phyloP scores from a whole-genome alignment of 495 filamentous ascomycete genomes.

The Annulohypoxylon maeteangense region DNA sequence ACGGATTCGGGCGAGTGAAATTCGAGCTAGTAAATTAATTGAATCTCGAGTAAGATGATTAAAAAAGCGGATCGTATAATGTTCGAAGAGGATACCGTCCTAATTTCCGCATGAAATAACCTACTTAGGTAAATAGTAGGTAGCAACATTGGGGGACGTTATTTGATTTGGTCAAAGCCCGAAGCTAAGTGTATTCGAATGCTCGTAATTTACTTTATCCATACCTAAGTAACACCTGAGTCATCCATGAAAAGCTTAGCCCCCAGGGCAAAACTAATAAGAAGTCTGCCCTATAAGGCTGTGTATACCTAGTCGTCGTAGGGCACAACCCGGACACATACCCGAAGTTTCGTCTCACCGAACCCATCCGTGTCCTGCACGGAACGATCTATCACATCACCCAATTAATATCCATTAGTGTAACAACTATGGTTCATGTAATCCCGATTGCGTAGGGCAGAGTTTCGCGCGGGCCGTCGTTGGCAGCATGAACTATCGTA shows the following conservation, averaged over 20 bases:
- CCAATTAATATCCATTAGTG: background rate
- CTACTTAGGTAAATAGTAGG: background rate
- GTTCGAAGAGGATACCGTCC: background rate
- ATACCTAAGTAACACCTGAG: background rate
- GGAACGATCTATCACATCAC: background rate
- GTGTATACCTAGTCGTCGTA: background rate
- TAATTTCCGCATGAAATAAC: background rate
- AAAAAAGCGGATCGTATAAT: background rate
- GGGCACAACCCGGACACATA: background rate
- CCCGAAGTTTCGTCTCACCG: background rate
- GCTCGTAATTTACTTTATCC: background rate
- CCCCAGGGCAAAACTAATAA: background rate
- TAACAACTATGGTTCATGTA: background rate
- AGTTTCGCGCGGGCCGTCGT: background rate
- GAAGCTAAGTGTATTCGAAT: background rate
- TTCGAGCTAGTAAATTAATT: slow-evolving; percentile 11
- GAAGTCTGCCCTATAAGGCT: slow-evolving; percentile 15
- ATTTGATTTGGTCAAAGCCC: background rate
- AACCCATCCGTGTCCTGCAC: background rate
- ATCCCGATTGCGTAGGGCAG: background rate
- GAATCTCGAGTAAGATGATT: background rate
- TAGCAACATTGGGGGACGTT: background rate
- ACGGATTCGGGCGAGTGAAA: slow-evolving; percentile 13
- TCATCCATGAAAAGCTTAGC: background rate
- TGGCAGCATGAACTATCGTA: background rate